Percentiles rank a stretch among this genome's conserved stretches.
These are phyloP conservation scores for Myrica gale DNA, from an alignment of 306 rosid genomes.

Conservation along the genomic window DNA sequence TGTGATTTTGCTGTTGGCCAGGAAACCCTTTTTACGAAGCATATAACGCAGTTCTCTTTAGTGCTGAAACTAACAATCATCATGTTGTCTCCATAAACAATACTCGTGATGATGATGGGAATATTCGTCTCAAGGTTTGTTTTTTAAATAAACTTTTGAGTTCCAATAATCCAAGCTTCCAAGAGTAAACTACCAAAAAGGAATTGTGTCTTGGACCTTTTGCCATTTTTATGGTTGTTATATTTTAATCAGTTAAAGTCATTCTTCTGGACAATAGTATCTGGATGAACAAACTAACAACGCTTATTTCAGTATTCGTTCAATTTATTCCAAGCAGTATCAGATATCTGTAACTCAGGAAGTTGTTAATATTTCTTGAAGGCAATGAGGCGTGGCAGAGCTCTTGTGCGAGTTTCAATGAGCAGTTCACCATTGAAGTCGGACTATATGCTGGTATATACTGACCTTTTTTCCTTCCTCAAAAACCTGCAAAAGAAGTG, in stretches of 20 bases:
- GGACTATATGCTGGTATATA: conserved; percentile 74
- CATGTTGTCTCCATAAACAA: conserved; percentile 61
- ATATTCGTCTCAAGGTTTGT: conserved; percentile 67
- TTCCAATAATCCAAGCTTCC: not conserved
- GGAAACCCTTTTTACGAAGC: conserved; percentile 92
- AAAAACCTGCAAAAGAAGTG: not conserved
- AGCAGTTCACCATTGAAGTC: conserved; percentile 60
- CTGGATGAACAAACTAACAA: conserved; percentile 9
- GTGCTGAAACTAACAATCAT: conserved; percentile 66
- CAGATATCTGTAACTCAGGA: conserved; percentile 25
- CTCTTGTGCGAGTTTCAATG: conserved; percentile 72
- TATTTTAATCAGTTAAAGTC: not conserved
- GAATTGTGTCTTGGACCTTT: not conserved
- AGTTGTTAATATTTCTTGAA: conserved; percentile 40
- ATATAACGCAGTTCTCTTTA: conserved; percentile 43
- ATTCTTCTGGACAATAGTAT: not conserved
- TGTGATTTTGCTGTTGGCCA: conserved; percentile 42
- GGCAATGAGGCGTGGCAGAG: conserved; percentile 82
- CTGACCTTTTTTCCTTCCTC: not conserved
- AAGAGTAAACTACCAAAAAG: not conserved
- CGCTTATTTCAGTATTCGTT: not conserved
- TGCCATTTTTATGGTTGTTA: not conserved
- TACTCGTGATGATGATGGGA: conserved; percentile 54
- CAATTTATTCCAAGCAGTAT: conserved; percentile 27
- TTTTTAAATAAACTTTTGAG: not conserved